Base-by-base conservation (phyloP, 345 rosid genomes). In the Ceriops zippeliana region DNA sequence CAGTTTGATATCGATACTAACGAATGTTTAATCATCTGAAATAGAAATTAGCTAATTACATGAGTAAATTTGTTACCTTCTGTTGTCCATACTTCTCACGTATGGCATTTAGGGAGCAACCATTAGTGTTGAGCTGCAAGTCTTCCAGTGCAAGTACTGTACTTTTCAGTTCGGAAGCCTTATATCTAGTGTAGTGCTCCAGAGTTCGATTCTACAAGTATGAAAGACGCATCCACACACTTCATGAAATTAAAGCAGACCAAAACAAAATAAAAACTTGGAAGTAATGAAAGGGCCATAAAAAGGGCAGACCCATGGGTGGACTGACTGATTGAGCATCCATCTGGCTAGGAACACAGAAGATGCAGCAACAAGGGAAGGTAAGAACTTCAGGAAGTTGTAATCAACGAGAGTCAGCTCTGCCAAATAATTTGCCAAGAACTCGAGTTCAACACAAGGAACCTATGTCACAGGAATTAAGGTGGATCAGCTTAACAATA, bases 341-440 rank as follows among this genome's bases (percentile, higher is more conserved):
- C 97, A 91, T 81, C 83, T 78, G 57, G 99, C 97, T 22, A 93
- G 84, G 78, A 93, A 86, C 63, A 93, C 96, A 22, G 96, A 89
- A 66, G 98, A 89, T 31, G 98, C 98, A 37, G 98, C 98, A 63
- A 82, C 63, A 22, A 84, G 72, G 30, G 98, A 93, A 58, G 98
- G 98, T 42, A 86, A 74, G 78, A 83, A 86, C 83, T 81, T 84
- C 30, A 88, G 81, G 84, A 91, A 89, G 75, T 68, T 81, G 70
- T 91, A 91, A 58, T 91, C 96, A 34, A 84, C 37, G n/a, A 91
- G 96, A 52, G 89, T 88, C 78, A 91, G 61, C 79, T 91, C 97
- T 7, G 97, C 95, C 28, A 93, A 76, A 76, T 86, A 93, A 79
- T 91, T 91, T 65, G 97, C 93, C 81, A 89, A 74, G 68, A 75